Percentiles rank a stretch among this genome's conserved stretches.
These are phyloP conservation scores for Podila epicladia DNA, from an alignment of 192 early-diverging fungal genomes.

Conservation along the genomic window DNA sequence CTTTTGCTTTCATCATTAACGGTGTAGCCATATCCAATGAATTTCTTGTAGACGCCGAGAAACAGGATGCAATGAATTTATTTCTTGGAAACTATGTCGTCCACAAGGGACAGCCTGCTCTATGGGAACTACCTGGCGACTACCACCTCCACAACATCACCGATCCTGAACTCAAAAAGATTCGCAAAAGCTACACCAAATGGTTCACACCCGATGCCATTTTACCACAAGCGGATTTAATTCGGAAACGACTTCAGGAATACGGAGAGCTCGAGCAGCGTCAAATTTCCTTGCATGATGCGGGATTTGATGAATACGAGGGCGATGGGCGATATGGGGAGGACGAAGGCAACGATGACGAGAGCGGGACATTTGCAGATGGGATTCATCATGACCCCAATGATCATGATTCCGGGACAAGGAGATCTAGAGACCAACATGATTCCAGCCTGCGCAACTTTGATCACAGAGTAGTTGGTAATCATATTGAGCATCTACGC, in stretches of 20 bases:
- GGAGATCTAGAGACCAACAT: not conserved
- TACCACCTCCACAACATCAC: slow-evolving; percentile 78
- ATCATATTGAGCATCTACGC: slow-evolving; percentile 26
- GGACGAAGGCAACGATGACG: slow-evolving; percentile 19
- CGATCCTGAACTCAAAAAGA: slow-evolving; percentile 25
- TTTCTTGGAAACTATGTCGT: slow-evolving; percentile 83
- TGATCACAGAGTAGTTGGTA: not conserved
- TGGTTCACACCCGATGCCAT: slow-evolving; percentile 70
- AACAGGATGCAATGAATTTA: slow-evolving; percentile 94
- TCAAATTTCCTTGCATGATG: slow-evolving; percentile 13
- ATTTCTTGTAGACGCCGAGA: slow-evolving; percentile 83
- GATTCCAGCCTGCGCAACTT: slow-evolving; percentile 10
- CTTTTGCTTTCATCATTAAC: not conserved
- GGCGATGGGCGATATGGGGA: slow-evolving; percentile 9
- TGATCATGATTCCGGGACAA: not conserved
- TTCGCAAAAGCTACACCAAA: slow-evolving; percentile 65
- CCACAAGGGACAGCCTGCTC: slow-evolving; percentile 57
- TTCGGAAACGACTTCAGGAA: slow-evolving; percentile 35
- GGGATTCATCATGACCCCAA: not conserved
- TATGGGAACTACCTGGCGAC: slow-evolving; percentile 85
- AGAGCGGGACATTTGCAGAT: not conserved
- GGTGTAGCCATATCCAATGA: too few species aligned
- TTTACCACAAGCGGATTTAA: slow-evolving; percentile 30
- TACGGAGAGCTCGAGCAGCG: not conserved
- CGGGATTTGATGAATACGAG: slow-evolving; percentile 20